Evolutionary conservation across 1,139 yeast species (phyloP).

Genomic region (Sugiyamaella neomexicana): DNA sequence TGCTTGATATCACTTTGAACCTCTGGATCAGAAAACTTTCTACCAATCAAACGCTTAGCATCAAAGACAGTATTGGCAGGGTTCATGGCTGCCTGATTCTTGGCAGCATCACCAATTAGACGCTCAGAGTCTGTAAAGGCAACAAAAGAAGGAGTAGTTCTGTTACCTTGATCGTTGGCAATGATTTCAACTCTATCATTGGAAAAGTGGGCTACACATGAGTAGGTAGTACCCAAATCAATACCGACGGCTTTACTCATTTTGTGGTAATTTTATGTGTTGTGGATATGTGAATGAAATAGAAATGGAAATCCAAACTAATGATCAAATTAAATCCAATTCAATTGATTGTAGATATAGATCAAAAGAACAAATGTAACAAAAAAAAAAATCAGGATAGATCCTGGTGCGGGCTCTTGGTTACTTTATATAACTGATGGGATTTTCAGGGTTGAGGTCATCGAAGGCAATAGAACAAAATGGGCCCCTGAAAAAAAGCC

Average conservation of each 20-base stretch:
- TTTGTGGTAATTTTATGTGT: constrained; percentile 12
- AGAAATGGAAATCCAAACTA: background rate
- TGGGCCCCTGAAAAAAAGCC: constrained; percentile 1
- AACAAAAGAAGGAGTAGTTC: constrained; percentile 96
- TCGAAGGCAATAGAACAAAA: constrained; percentile 16
- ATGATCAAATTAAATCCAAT: constrained; percentile 12
- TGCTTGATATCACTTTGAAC: constrained; percentile 92
- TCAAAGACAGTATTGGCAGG: constrained; percentile 94
- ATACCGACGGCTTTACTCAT: constrained; percentile 52
- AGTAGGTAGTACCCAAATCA: constrained; percentile 99
- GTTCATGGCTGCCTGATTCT: constrained; percentile 98
- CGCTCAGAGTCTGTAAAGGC: constrained; percentile 96
- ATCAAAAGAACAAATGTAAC: background rate
- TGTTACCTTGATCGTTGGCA: constrained; percentile 98
- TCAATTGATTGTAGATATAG: constrained; percentile 13
- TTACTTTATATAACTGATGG: constrained; percentile 5
- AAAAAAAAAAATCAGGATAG: background rate
- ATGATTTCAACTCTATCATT: constrained; percentile 89
- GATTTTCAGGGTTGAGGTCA: constrained; percentile 2
- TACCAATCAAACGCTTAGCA: constrained; percentile 95
- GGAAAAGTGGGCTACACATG: constrained; percentile 96
- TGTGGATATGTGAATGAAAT: background rate
- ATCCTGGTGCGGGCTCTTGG: background rate
- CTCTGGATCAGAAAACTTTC: constrained; percentile 82
- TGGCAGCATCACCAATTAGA: constrained; percentile 97